These are phyloP conservation scores for Auricularia cornea DNA, from an alignment of 768 basidiomycete genomes.

Conservation along the genomic window DNA sequence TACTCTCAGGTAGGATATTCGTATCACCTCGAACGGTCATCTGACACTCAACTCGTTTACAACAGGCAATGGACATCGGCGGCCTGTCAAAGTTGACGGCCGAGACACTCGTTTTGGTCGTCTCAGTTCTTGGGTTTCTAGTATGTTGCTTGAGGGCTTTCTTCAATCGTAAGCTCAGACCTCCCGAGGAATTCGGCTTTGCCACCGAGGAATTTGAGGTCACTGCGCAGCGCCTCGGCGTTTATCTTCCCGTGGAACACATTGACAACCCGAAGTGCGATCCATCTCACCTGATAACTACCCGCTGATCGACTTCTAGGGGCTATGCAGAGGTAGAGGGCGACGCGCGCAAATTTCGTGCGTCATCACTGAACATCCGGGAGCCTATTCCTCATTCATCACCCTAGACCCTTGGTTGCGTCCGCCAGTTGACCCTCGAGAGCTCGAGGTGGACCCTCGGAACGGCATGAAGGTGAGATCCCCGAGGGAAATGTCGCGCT, in stretches of 20 bases:
- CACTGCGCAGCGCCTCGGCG: conserved; percentile 64
- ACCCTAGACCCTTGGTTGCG: conserved; percentile 50
- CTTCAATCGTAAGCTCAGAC: background rate
- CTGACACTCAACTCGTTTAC: background rate
- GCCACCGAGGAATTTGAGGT: conserved; percentile 64
- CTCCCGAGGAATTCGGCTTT: conserved; percentile 47
- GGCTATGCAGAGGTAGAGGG: conserved; percentile 62
- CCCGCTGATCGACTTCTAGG: too few relatives aligned
- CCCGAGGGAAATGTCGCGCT: too few relatives aligned
- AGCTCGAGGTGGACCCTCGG: conserved; percentile 65
- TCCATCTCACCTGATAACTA: too few relatives aligned
- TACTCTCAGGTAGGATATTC: conserved; percentile 52
- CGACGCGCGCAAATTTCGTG: conserved; percentile 55
- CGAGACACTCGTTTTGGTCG: conserved; percentile 53
- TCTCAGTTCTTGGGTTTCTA: conserved; percentile 53
- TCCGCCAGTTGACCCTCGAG: conserved; percentile 60
- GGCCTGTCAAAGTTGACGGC: conserved; percentile 57
- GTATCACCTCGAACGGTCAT: too few relatives aligned
- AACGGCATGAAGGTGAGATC: conserved; percentile 73
- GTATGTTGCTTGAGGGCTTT: too few relatives aligned
- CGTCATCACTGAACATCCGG: background rate
- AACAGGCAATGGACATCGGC: conserved; percentile 61
- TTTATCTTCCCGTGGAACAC: conserved; percentile 69
- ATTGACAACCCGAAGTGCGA: conserved; percentile 69
- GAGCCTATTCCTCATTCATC: background rate